phyloP scores from a whole-genome alignment of 371 early-diverging fungal species.

The Paraphysoderma sedebokerense region DNA sequence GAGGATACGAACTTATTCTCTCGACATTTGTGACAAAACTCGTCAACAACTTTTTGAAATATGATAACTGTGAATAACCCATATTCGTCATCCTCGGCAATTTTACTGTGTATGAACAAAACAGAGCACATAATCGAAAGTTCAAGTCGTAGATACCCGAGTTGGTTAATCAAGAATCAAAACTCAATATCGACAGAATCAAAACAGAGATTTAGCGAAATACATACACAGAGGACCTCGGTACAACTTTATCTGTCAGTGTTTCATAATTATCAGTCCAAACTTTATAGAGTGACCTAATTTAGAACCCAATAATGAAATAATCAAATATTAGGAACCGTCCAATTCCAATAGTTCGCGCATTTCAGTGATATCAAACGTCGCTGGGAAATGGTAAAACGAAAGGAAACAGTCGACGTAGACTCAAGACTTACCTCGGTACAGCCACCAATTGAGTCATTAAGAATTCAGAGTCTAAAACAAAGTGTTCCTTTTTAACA shows the following conservation, averaged over 20 bases:
- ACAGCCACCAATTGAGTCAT: constrained; percentile 87
- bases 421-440: constrained; percentile 39
- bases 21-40: constrained; percentile 70
- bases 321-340: background rate
- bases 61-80: constrained; percentile 79
- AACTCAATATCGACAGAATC: background rate
- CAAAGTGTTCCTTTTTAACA: constrained; percentile 78
- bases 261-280: constrained; percentile 77
- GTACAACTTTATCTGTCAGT: constrained; percentile 83
- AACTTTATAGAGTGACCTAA: constrained; percentile 28
- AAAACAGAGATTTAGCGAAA: background rate
- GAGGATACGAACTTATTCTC: constrained; percentile 45
- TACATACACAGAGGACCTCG: constrained; percentile 72
- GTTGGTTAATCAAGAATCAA: background rate
- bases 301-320: background rate
- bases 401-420: background rate
- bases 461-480: constrained; percentile 82
- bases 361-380: background rate
- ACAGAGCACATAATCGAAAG: background rate
- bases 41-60: constrained; percentile 71
- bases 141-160: background rate
- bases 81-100: constrained; percentile 86
- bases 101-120: constrained; percentile 24
- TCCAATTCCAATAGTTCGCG: no score
- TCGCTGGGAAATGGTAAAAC: background rate